Conservation (phyloP, 1,284 basidiomycete genomes). For the Porogramme epimiltina region DNA sequence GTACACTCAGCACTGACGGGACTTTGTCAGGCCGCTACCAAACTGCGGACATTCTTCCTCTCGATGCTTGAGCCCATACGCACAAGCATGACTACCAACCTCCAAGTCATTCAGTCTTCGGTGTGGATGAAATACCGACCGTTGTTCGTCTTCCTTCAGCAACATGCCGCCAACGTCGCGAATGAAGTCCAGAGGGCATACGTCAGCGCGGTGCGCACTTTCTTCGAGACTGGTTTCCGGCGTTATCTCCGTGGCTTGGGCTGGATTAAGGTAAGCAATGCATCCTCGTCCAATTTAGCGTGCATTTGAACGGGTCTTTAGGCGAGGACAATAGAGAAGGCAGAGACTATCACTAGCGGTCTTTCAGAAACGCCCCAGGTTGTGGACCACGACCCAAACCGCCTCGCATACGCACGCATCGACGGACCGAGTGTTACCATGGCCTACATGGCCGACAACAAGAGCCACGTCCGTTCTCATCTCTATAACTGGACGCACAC, state of each 20-base stretch:
- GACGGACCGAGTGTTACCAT: slow-evolving; percentile 81
- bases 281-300: neutral
- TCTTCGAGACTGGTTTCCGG: slow-evolving; percentile 96
- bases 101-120: slow-evolving; percentile 91
- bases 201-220: slow-evolving; percentile 80
- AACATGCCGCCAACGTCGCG: slow-evolving; percentile 82
- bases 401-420: slow-evolving; percentile 69
- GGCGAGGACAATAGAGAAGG: slow-evolving; percentile 64
- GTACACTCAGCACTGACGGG: neutral
- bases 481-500: neutral
- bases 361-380: slow-evolving; percentile 42
- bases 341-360: slow-evolving; percentile 53
- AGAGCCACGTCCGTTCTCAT: slow-evolving; percentile 63
- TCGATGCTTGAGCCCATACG: slow-evolving; percentile 83
- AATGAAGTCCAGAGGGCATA: slow-evolving; percentile 92
- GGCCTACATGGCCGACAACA: slow-evolving; percentile 87
- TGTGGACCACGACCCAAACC: slow-evolving; percentile 47
- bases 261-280: slow-evolving; percentile 62
- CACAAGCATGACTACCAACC: slow-evolving; percentile 85
- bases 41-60: slow-evolving; percentile 88
- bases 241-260: slow-evolving; percentile 85
- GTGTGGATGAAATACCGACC: slow-evolving; percentile 84
- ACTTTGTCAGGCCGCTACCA: slow-evolving; percentile 72
- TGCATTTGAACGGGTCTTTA: slow-evolving; percentile 26
- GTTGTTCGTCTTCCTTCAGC: slow-evolving; percentile 85